Evolutionary conservation across 176 grass and related monocot species (phyloP), one percentile per base, ranked within the genome.

Genomic region (Hordeum marinum): DNA sequence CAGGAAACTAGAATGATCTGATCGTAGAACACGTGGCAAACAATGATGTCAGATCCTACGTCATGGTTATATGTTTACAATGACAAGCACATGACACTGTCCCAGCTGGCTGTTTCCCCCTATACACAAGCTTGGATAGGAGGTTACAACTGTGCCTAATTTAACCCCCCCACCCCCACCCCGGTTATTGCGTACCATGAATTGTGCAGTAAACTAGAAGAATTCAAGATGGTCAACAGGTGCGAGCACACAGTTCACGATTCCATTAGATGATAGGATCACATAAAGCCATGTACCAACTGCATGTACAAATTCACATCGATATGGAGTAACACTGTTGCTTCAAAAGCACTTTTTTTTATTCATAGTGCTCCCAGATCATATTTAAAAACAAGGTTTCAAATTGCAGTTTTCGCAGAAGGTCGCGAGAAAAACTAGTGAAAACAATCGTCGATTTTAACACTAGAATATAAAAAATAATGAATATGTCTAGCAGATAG

Each of bases 221-320:
- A n/a, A n/a, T n/a, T n/a, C n/a, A n/a, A n/a, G 50, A 61, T 74
- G 68, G 12, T 43, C 35, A 71, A 71, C 66, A 60, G 14, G 50
- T 37, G 24, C 11, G 55, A 39, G 23, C 32, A 59, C 58, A 63
- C 5, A 46, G 59, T 46, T 62, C 5, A 11, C 31, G 2, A 61
- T 34, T 57, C 41, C 69, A 63, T 46, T 62, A 83, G 18, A 63
- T 27, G 18, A 74, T 60, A 83, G 69, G 37, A 73, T 17, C 31
- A 39, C 34, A 82, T 41, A 35, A 82, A 69, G 65, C 58, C 48
- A 76, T 63, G 40, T 35, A 66, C 7, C 18, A 87, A 67, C 57
- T 43, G 62, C 72, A 76, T n/a, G 45, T 70, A 60, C 63, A 87
- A 76, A 77, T 88, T 48, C 7, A 71, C 52, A 61, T 5, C 1